Percentiles rank a stretch among this genome's conserved stretches.
Conservation (phyloP, 202 grass and related monocot species). For the Schoenoplectus tabernaemontani region DNA sequence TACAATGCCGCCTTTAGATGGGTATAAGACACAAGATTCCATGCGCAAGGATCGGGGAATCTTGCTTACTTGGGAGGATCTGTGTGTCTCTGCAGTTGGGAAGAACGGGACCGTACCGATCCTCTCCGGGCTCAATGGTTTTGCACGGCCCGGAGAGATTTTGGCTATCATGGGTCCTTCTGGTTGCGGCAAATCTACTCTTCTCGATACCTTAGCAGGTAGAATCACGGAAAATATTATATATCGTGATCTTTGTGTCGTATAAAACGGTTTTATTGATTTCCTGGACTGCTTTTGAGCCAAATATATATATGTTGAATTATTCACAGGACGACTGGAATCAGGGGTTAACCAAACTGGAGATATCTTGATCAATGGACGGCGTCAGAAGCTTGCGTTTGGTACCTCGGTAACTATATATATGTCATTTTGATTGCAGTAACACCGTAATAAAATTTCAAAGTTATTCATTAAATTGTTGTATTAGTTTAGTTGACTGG, state of each 20-base stretch:
- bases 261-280: background rate
- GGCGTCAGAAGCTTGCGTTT: conserved; percentile 55
- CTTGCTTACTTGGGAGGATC: conserved; percentile 64
- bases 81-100: conserved; percentile 47
- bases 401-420: conserved; percentile 64
- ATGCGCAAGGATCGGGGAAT: conserved; percentile 30
- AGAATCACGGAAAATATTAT: background rate
- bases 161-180: conserved; percentile 94
- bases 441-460: background rate
- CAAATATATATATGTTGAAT: conserved; percentile 10
- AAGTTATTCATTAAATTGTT: background rate
- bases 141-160: conserved; percentile 53
- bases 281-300: background rate
- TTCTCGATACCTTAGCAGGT: conserved; percentile 87
- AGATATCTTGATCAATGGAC: conserved; percentile 69
- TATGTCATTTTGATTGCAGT: background rate
- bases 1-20: background rate
- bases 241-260: background rate
- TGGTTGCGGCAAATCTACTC: conserved; percentile 90
- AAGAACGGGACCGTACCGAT: conserved; percentile 41
- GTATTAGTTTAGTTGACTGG: background rate
- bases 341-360: conserved; percentile 60
- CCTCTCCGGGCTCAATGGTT: conserved; percentile 59
- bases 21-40: conserved; percentile 5
- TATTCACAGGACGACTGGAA: conserved; percentile 46